These are phyloP conservation scores for Glebionis coronaria DNA, from an alignment of 129 eudicot species.

Conservation along the genomic window DNA sequence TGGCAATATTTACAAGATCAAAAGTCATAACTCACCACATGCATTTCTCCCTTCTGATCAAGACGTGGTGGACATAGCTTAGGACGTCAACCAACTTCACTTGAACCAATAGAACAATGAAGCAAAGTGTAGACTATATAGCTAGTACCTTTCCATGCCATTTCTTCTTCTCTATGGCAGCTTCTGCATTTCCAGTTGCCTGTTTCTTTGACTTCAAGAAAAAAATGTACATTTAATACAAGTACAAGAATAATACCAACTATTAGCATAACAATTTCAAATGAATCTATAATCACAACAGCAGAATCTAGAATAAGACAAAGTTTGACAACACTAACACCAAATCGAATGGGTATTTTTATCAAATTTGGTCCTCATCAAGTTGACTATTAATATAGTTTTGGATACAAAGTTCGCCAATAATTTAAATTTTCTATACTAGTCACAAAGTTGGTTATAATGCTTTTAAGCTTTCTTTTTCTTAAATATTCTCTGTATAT, in stretches of 20 bases:
- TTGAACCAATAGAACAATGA: no score
- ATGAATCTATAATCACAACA: not conserved
- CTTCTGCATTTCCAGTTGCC: no score
- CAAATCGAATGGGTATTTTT: not conserved
- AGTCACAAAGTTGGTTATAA: conserved; percentile 11
- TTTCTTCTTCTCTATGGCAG: conserved; percentile 56
- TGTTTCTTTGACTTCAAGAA: conserved; percentile 47
- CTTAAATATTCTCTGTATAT: not conserved
- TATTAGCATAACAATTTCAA: no score
- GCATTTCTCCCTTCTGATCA: conserved; percentile 99
- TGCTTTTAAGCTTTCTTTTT: not conserved
- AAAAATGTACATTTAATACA: no score
- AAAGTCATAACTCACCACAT: conserved; percentile 67
- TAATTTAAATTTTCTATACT: conserved; percentile 1
- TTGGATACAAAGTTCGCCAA: no score
- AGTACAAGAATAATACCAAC: no score
- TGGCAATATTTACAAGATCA: not conserved
- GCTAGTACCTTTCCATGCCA: conserved; percentile 66
- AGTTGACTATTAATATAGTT: not conserved
- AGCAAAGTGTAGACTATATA: conserved; percentile 93
- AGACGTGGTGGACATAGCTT: conserved; percentile 96
- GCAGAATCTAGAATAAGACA: not conserved
- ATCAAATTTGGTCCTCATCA: not conserved
- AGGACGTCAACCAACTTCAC: conserved; percentile 90
- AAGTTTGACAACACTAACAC: not conserved